These are phyloP conservation scores for Daldinia caldariorum DNA, from an alignment of 495 filamentous ascomycete species.

Conservation along the genomic window DNA sequence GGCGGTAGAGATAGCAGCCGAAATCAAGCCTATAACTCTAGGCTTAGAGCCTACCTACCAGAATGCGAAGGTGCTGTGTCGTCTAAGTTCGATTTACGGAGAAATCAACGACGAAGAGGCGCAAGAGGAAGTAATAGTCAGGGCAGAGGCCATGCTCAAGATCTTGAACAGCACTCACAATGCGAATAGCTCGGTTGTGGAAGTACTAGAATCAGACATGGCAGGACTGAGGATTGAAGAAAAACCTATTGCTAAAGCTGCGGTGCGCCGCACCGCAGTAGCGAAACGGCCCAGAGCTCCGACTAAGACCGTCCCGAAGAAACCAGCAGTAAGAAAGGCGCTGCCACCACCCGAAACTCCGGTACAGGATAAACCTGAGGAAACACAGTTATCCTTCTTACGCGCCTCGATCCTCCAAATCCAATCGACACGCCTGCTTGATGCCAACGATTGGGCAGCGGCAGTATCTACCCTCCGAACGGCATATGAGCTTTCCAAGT, in stretches of 20 bases:
- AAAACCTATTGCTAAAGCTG: conserved; percentile 45
- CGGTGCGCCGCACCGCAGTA: conserved; percentile 32
- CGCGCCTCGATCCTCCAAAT: conserved; percentile 70
- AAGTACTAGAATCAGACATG: conserved; percentile 60
- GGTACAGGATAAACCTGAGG: conserved; percentile 50
- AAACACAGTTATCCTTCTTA: conserved; percentile 66
- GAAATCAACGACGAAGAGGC: conserved; percentile 51
- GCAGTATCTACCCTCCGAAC: conserved; percentile 63
- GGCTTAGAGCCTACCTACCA: conserved; percentile 58
- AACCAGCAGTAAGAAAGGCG: conserved; percentile 37
- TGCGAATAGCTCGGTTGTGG: conserved; percentile 5
- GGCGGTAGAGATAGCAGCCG: conserved; percentile 67
- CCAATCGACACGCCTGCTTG: conserved; percentile 67
- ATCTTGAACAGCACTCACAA: conserved; percentile 37
- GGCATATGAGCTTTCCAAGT: conserved; percentile 54
- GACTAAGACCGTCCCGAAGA: conserved; percentile 43
- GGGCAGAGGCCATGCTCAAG: conserved; percentile 53
- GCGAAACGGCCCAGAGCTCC: conserved; percentile 38
- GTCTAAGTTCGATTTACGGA: conserved; percentile 57
- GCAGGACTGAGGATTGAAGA: conserved; percentile 54
- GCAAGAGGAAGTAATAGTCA: conserved; percentile 50
- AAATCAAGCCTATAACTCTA: conserved; percentile 56
- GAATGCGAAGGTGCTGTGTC: conserved; percentile 55
- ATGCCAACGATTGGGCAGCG: conserved; percentile 63
- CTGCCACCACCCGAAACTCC: conserved; percentile 44